Evolutionary conservation across 192 early-diverging fungal genomes (phyloP).

Genomic region (Radiomyces spectabilis): DNA sequence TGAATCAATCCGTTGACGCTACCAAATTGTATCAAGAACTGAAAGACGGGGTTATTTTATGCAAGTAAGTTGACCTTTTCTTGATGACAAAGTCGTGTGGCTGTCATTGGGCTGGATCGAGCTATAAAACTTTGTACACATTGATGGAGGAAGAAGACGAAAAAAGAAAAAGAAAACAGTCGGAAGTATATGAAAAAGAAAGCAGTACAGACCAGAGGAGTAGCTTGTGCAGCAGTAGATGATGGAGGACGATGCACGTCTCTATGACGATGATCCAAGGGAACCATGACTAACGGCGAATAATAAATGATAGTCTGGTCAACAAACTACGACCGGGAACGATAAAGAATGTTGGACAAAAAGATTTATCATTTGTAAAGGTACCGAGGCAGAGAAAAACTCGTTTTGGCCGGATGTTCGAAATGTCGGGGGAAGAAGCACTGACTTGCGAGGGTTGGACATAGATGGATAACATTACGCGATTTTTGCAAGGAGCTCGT

Average conservation of each 20-base stretch:
- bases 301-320: conserved; percentile 43
- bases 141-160: background rate
- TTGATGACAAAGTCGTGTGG: no score
- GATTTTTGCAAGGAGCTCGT: conserved; percentile 64
- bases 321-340: conserved; percentile 70
- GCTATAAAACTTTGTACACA: conserved; percentile 1
- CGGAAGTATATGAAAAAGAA: no score
- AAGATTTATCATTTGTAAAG: conserved; percentile 68
- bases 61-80: conserved; percentile 43
- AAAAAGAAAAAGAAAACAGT: conserved; percentile 4
- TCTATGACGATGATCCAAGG: no score
- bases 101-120: no score
- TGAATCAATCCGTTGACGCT: no score
- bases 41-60: conserved; percentile 72
- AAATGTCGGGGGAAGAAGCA: background rate
- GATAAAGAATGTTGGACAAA: conserved; percentile 64
- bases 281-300: background rate
- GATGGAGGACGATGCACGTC: no score
- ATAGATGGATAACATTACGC: conserved; percentile 82
- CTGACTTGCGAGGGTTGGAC: background rate
- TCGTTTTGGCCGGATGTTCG: background rate
- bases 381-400: conserved; percentile 13
- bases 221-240: no score
- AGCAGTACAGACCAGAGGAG: no score
- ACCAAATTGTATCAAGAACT: conserved; percentile 55